Evolutionary conservation across 2,329 filamentous ascomycete species (phyloP).

Genomic region (Colletotrichum sp.): DNA sequence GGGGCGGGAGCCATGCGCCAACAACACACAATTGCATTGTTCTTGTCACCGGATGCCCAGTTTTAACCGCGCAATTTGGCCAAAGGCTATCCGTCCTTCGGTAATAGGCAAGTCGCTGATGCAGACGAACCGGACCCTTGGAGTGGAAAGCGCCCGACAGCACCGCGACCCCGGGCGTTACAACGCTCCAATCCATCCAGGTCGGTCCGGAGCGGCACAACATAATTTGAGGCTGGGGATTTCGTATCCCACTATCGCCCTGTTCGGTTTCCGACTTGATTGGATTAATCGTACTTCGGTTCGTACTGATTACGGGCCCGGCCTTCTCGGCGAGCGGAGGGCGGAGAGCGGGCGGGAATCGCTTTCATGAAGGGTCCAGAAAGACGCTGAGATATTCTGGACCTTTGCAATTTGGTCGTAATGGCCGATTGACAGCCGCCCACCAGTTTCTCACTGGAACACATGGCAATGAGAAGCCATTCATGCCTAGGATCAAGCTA

Average conservation of each 20-base stretch:
- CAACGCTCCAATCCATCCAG: background rate
- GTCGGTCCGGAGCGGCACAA: background rate
- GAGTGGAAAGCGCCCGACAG: background rate
- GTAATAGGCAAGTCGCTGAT: background rate
- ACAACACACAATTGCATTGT: background rate
- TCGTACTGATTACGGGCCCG: background rate
- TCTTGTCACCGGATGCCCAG: background rate
- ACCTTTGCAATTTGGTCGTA: background rate
- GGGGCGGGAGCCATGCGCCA: background rate
- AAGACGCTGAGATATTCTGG: background rate
- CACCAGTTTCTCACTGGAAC: background rate
- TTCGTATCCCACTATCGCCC: background rate
- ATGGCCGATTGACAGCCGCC: background rate
- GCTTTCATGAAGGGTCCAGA: background rate
- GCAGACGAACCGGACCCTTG: background rate
- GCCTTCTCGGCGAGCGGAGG: background rate
- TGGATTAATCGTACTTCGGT: background rate
- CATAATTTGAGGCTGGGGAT: background rate
- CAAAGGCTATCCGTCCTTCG: background rate
- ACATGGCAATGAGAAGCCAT: background rate
- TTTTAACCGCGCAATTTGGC: background rate
- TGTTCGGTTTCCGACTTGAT: background rate
- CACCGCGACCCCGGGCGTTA: background rate
- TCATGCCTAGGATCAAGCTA: background rate
- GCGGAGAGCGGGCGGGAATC: background rate